Evolutionary conservation across 345 rosid species (phyloP), one percentile per base, ranked within the genome.

Genomic region (Arabis alpina): DNA sequence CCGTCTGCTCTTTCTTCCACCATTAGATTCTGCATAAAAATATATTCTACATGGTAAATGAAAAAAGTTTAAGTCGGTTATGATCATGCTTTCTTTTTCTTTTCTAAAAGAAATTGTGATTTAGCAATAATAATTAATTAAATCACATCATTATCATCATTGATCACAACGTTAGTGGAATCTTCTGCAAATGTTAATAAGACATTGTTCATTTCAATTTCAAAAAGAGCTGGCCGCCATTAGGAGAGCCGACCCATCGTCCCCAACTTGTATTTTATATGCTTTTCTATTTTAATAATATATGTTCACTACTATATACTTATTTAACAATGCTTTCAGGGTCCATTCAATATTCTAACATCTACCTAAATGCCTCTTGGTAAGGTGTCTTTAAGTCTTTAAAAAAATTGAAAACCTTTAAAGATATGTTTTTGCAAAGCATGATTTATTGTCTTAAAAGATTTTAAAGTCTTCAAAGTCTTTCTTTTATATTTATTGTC

Each of bases 201-300:
- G 73, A 74, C 52, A 41, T 66, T 32, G 43, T 53, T 63, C 53
- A 67, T 54, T 74, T 68, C 69, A 74, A 67, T 67, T 67, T 74
- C 57, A 59, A 63, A 51, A 42, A 69, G 40, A 61, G 78, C 57
- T 75, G 78, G 73, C 78, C 78, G 73, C 74, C 78, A 75, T 75
- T 54, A 75, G 44, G 51, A 39, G 49, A 61, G 28, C 77, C 62
- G 52, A 68, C 69, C 67, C 43, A 14, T 19, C 55, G 61, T 44
- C 56, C 57, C 54, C 63, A 65, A 57, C 61, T 73, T 58, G 67
- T 45, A 61, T 68, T 15, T 27, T 44, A 60, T 37, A 64, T 72
- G 15, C 9, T 67, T 58, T 59, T 54, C 19, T 24, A 39, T 74
- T 66, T 50, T 40, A 54, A 25, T 54, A 5, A 32, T 42, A 51